Conservation (phyloP, 2,329 filamentous ascomycete species). For the Microsporum audouinii region DNA sequence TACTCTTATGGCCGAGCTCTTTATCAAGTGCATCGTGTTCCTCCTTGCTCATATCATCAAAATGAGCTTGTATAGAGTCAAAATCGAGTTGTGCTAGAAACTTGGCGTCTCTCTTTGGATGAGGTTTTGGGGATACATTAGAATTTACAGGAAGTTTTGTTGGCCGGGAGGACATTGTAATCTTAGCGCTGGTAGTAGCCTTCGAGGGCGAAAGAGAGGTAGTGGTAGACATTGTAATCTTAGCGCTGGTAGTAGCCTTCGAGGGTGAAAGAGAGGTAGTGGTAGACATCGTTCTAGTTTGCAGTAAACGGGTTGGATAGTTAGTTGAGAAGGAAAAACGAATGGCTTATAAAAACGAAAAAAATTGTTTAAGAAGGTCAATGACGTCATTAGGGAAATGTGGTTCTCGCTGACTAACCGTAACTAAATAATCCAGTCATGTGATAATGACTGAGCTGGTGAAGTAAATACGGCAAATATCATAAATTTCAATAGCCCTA, state of each 20-base stretch:
- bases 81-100: not conserved
- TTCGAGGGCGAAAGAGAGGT: not conserved
- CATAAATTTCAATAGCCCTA: too few species aligned
- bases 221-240: not conserved
- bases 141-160: not conserved
- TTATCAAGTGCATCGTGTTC: not conserved
- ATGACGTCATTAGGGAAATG: too few species aligned
- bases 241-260: not conserved
- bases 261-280: not conserved
- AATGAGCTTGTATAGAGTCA: not conserved
- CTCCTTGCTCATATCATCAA: not conserved
- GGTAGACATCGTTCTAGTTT: not conserved
- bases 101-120: not conserved
- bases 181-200: not conserved
- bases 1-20: not conserved
- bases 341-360: too few species aligned
- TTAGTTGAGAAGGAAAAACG: too few species aligned
- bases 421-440: too few species aligned
- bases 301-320: not conserved
- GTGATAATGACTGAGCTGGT: too few species aligned
- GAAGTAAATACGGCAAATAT: too few species aligned
- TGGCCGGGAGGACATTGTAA: not conserved
- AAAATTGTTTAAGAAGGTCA: too few species aligned
- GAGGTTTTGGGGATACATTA: not conserved
- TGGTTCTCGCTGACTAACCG: too few species aligned